These are phyloP conservation scores for Ophiostoma sp. DNA, from an alignment of 2,329 filamentous ascomycete species.

Conservation along the genomic window DNA sequence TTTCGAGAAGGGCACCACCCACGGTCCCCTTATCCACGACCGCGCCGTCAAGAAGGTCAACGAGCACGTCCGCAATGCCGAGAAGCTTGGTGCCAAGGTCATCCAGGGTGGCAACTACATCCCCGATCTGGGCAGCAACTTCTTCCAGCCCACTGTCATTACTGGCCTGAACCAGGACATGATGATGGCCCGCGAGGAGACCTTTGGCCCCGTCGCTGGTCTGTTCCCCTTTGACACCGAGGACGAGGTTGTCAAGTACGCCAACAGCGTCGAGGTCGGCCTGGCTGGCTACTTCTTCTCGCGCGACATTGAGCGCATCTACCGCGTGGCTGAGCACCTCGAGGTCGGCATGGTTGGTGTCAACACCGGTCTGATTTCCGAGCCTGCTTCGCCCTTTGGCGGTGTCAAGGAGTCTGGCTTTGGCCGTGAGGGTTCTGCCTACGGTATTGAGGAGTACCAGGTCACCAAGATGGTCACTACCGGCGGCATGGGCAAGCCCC, in stretches of 20 bases:
- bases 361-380: conserved; percentile 65
- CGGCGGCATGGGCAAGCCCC: conserved; percentile 51
- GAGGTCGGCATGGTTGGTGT: conserved; percentile 86
- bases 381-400: conserved; percentile 61
- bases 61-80: conserved; percentile 72
- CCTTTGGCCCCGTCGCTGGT: conserved; percentile 88
- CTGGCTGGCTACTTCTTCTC: conserved; percentile 94
- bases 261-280: conserved; percentile 79
- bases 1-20: conserved; percentile 64
- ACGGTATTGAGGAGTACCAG: conserved; percentile 72
- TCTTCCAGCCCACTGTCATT: conserved; percentile 85
- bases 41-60: conserved; percentile 76
- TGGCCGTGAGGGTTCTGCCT: conserved; percentile 70
- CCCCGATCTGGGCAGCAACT: conserved; percentile 72
- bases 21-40: conserved; percentile 80
- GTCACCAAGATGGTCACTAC: conserved; percentile 63
- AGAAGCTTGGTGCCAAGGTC: conserved; percentile 69
- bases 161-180: conserved; percentile 81
- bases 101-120: conserved; percentile 69
- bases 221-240: conserved; percentile 86
- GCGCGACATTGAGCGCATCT: conserved; percentile 53
- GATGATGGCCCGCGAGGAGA: conserved; percentile 81
- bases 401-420: conserved; percentile 80
- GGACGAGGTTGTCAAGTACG: conserved; percentile 76
- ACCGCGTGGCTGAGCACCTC: conserved; percentile 61